These are phyloP conservation scores for Colletotrichum somersetense DNA, from an alignment of 2,329 filamentous ascomycete species.

Conservation along the genomic window DNA sequence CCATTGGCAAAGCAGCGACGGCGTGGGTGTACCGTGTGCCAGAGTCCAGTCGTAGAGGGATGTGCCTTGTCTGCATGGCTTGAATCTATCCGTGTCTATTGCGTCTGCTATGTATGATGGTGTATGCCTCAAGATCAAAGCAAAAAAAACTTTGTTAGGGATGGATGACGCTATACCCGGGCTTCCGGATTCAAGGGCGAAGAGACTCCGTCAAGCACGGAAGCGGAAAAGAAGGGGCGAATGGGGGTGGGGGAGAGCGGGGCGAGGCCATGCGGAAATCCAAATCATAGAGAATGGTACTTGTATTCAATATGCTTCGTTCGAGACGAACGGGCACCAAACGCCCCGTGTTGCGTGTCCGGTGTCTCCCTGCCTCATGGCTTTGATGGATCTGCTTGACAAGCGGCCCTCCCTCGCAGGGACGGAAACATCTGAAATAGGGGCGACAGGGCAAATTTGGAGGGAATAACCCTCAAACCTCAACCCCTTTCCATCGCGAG, in stretches of 20 bases:
- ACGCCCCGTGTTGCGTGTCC: neutral
- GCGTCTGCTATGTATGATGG: neutral
- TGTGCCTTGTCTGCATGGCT: neutral
- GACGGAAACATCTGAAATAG: conserved; percentile 37
- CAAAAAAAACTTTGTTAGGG: conserved; percentile 14
- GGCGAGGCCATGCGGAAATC: conserved; percentile 10
- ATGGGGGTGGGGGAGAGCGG: neutral
- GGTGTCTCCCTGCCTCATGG: neutral
- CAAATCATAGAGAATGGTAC: conserved; percentile 25
- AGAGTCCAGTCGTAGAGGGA: neutral
- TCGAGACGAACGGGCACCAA: conserved; percentile 38
- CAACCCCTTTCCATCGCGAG: neutral
- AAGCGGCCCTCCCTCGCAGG: conserved; percentile 11
- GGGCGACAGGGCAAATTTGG: neutral
- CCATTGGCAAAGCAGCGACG: conserved; percentile 6
- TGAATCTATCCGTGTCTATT: neutral
- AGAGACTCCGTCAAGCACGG: neutral
- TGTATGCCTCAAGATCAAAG: neutral
- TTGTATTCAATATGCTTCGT: conserved; percentile 26
- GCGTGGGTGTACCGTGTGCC: conserved; percentile 6
- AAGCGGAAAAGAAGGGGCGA: too few species aligned
- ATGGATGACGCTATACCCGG: conserved; percentile 36
- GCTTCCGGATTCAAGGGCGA: conserved; percentile 29
- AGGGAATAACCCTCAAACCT: conserved; percentile 11
- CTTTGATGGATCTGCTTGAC: conserved; percentile 22